Conservation (phyloP, 106 monocot genomes). For the Allium sativum region DNA sequence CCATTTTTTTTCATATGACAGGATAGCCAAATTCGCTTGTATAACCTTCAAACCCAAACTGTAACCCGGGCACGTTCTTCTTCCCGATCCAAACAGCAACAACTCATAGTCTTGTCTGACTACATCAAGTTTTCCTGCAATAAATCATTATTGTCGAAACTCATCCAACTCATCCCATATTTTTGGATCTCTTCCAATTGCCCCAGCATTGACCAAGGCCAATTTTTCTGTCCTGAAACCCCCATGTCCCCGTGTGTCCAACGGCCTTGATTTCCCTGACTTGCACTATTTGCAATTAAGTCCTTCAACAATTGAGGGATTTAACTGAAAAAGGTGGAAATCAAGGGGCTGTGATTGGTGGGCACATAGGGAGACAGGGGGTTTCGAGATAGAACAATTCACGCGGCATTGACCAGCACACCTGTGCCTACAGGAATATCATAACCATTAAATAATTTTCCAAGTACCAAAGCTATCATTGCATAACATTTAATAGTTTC, state of each 20-base stretch:
- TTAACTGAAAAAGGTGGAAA: too few species aligned
- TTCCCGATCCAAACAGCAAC: conserved; percentile 35
- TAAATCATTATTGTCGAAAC: conserved; percentile 46
- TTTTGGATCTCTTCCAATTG: conserved; percentile 14
- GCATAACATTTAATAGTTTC: conserved; percentile 36
- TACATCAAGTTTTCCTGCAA: conserved; percentile 33
- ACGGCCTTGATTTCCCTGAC: too few species aligned
- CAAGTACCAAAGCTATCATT: too few species aligned
- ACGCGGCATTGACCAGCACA: conserved; percentile 22
- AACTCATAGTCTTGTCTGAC: conserved; percentile 40
- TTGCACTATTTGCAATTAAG: too few species aligned
- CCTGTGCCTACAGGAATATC: conserved; percentile 15
- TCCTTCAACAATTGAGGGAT: too few species aligned
- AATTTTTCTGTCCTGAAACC: too few species aligned
- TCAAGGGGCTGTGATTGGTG: too few species aligned
- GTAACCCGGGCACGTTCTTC: conserved; percentile 37
- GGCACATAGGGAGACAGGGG: too few species aligned
- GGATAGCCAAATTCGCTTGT: conserved; percentile 16
- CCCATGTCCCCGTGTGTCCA: too few species aligned
- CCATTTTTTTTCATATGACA: too few species aligned
- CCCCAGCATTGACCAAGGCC: conserved; percentile 27
- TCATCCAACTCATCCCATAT: conserved; percentile 39
- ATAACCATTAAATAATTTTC: conserved; percentile 9
- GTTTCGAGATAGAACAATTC: too few species aligned
- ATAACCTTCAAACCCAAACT: conserved; percentile 28